Conservation (phyloP, 495 filamentous ascomycete species). For the Penicillium dipodomyicola region DNA sequence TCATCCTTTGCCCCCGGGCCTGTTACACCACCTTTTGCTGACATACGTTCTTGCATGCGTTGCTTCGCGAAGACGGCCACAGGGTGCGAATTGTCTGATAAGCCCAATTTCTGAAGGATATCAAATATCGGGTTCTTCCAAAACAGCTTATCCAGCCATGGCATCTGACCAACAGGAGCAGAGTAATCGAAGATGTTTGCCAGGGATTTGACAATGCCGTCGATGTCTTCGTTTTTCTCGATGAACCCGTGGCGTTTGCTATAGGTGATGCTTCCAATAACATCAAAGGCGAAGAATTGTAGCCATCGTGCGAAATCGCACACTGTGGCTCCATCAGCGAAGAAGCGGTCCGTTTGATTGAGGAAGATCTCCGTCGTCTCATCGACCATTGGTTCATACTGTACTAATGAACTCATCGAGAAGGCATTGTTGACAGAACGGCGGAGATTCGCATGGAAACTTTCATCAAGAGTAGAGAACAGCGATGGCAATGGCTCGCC, state of each 20-base stretch:
- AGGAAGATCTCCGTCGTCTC: constrained; percentile 17
- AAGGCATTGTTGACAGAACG: constrained; percentile 70
- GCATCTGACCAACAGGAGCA: constrained; percentile 28
- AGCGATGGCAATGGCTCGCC: constrained; percentile 65
- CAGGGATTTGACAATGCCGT: constrained; percentile 46
- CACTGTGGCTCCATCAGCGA: constrained; percentile 39
- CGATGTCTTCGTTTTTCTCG: constrained; percentile 55
- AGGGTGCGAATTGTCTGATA: constrained; percentile 29
- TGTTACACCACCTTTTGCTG: constrained; percentile 21
- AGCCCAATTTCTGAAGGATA: constrained; percentile 28
- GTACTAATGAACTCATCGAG: constrained; percentile 66
- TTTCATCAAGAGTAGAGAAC: constrained; percentile 75
- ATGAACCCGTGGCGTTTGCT: constrained; percentile 64
- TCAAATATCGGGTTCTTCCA: constrained; percentile 20
- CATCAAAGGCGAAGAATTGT: constrained; percentile 78
- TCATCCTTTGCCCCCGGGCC: constrained; percentile 34
- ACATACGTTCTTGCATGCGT: constrained; percentile 44
- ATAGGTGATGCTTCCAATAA: constrained; percentile 64
- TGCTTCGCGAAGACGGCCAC: constrained; percentile 36
- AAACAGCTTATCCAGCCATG: constrained; percentile 3
- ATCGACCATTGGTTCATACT: constrained; percentile 69
- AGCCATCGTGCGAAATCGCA: constrained; percentile 73
- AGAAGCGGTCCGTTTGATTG: constrained; percentile 60
- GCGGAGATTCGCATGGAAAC: constrained; percentile 69
- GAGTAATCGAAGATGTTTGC: constrained; percentile 46